Evolutionary conservation across 2,329 filamentous ascomycete species (phyloP), one percentile per base, ranked within the genome.

Genomic region (Sporothrix luriei): DNA sequence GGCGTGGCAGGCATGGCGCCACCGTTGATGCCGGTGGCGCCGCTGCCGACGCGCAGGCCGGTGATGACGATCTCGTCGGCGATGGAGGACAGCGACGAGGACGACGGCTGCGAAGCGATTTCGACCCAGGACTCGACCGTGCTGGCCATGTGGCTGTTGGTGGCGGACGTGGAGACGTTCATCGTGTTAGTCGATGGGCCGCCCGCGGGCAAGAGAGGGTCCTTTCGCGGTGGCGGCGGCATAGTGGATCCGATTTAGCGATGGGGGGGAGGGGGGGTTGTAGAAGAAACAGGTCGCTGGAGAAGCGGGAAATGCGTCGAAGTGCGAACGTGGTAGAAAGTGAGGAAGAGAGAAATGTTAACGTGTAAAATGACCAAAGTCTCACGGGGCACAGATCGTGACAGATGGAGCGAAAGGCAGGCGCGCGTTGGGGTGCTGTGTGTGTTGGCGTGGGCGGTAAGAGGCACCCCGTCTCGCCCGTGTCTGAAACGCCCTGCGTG

Each of bases 101-200:
- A 97, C 0, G 94, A 97, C 9, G 94, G 93, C 75, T 95, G 92
- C 4, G 94, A 97, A 61, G 91, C 88, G 71, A 99, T 89, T 79
- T 99, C 94, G 75, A 98, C 88, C 95, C 95, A 99, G 10, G 95
- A 97, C 82, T 98, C 95, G 94, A 83, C 74, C 70, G 62, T 72
- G 65, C 40, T 73, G 72, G 55, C 51, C 69, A 69, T 68, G n/a
- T 68, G 69, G 38, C 68, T 70, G 52, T 61, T 51, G 21, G 68
- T 24, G 19, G 65, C 29, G 10, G 65, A 24, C 11, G 66, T 48
- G n/a, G 48, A 10, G 40, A 66, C 16, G 9, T 29, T 40, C 38
- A 19, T 62, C 29, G 29, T 61, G 57, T 62, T 62, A 62, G 57
- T 62, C 29, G 57, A 26, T 62, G 49, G 54, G 33, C 68, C 66